phyloP scores from a whole-genome alignment of 768 basidiomycete genomes.

The Gelatoporia subvermispora region DNA sequence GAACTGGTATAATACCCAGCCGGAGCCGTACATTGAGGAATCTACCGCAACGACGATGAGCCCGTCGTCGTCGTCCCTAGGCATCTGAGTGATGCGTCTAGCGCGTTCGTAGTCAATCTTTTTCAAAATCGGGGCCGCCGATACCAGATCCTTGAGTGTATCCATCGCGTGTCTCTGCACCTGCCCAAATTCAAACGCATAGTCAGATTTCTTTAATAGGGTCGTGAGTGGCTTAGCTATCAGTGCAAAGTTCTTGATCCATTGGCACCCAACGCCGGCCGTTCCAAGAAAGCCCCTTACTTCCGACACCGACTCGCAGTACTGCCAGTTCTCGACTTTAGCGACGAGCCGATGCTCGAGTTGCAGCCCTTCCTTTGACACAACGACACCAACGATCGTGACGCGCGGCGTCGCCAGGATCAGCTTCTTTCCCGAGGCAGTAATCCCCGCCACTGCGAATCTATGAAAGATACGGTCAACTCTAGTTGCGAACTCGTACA shows the following conservation, averaged over 20 bases:
- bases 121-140: slow-evolving; percentile 1
- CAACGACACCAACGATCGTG: slow-evolving; percentile 26
- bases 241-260: slow-evolving; percentile 10
- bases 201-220: slow-evolving; percentile 7
- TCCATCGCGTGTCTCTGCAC: slow-evolving; percentile 2
- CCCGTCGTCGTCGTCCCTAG: neutral
- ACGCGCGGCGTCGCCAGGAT: slow-evolving; percentile 15
- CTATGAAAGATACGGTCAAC: slow-evolving; percentile 20
- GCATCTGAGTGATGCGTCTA: too few relatives aligned
- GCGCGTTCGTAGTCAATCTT: slow-evolving; percentile 13
- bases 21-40: slow-evolving; percentile 16
- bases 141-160: slow-evolving; percentile 5
- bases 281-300: slow-evolving; percentile 18
- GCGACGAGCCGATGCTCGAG: slow-evolving; percentile 18
- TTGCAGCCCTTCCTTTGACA: slow-evolving; percentile 27
- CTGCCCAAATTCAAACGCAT: slow-evolving; percentile 5
- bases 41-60: slow-evolving; percentile 18
- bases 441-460: slow-evolving; percentile 25
- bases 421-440: slow-evolving; percentile 29
- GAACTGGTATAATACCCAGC: slow-evolving; percentile 22
- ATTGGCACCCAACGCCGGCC: slow-evolving; percentile 11
- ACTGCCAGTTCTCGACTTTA: slow-evolving; percentile 24
- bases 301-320: slow-evolving; percentile 7
- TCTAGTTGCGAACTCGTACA: slow-evolving; percentile 22
- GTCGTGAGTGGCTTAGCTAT: slow-evolving; percentile 9